Evolutionary conservation across 2,329 filamentous ascomycete genomes (phyloP).

Genomic region (Diaporthe capsici): DNA sequence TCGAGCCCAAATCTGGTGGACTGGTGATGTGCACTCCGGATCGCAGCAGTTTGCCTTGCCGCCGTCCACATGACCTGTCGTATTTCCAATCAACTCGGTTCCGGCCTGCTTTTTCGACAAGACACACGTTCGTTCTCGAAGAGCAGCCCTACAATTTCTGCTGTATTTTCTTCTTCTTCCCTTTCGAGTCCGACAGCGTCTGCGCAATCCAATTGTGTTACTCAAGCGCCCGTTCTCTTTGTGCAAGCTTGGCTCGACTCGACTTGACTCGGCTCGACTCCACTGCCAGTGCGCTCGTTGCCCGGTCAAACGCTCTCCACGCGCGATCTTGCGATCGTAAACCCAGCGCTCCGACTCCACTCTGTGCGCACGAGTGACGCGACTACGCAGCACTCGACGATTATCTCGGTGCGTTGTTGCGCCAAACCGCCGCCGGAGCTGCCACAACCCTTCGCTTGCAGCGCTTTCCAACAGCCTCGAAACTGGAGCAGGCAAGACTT

Average conservation of each 20-base stretch:
- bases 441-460: background rate
- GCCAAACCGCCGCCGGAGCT: background rate
- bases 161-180: background rate
- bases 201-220: slow-evolving; percentile 13
- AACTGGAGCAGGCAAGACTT: slow-evolving; percentile 1
- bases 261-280: slow-evolving; percentile 15
- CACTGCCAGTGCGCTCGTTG: slow-evolving; percentile 33
- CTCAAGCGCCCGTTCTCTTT: slow-evolving; percentile 1
- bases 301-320: slow-evolving; percentile 31
- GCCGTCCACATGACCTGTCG: slow-evolving; percentile 25
- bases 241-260: slow-evolving; percentile 11
- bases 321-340: slow-evolving; percentile 31
- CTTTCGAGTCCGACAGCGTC: background rate
- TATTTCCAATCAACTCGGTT: slow-evolving; percentile 15
- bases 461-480: background rate
- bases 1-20: slow-evolving; percentile 21
- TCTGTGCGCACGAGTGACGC: slow-evolving; percentile 22
- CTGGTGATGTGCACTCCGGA: slow-evolving; percentile 33
- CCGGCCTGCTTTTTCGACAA: background rate
- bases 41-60: slow-evolving; percentile 26
- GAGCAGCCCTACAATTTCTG: slow-evolving; percentile 22
- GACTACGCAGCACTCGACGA: slow-evolving; percentile 18
- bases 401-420: slow-evolving; percentile 6
- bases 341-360: slow-evolving; percentile 30
- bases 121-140: slow-evolving; percentile 3